Base-by-base conservation (phyloP, 192 early-diverging fungal species). In the Coemansia sp. region DNA sequence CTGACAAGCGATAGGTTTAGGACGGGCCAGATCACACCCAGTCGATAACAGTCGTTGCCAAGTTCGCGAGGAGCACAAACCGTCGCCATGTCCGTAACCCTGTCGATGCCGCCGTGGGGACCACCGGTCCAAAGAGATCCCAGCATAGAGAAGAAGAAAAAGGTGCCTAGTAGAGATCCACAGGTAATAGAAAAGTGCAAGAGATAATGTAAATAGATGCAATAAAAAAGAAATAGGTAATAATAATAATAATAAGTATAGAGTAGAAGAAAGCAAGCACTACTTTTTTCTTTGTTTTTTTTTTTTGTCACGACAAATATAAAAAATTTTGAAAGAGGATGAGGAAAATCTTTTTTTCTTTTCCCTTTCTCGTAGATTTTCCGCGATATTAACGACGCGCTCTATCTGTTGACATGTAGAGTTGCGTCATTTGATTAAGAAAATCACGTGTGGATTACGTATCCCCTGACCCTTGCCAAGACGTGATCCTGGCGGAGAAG, bases 11-110 rank as follows among this genome's bases (percentile, higher is more conserved):
- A 40, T 0, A 40, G 16, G 62, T 80, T 73, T 9, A 37, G 52
- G 1, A 40, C n/a, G 5, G 78, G 73, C 78, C 78, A 80, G 6
- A 38, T 50, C 23, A 75, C 50, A 19, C 78, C 78, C 17, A 80
- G 67, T 11, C 78, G 78, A 44, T 67, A 60, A 30, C 78, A 80
- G 55, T 80, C 78, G 67, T 57, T 72, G 30, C 21, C 26, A 17
- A 79, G 65, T 46, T 44, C 1, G 43, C 23, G 58, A 17, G 40
- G 40, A 43, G 40, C 23, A 60, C 66, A 62, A 23, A 30, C 33
- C 6, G 35, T 37, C 7, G 7, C 35, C 35, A 37, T 37, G 35
- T 6, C 7, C 35, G 35, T 37, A 37, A 0, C 35, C 1, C 35
- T 37, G 8, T 37, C 35, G 35, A 37, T 8, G 35, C 1, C 6